Base-by-base conservation (phyloP, 495 filamentous ascomycete genomes). In the Neurospora sublineolata region DNA sequence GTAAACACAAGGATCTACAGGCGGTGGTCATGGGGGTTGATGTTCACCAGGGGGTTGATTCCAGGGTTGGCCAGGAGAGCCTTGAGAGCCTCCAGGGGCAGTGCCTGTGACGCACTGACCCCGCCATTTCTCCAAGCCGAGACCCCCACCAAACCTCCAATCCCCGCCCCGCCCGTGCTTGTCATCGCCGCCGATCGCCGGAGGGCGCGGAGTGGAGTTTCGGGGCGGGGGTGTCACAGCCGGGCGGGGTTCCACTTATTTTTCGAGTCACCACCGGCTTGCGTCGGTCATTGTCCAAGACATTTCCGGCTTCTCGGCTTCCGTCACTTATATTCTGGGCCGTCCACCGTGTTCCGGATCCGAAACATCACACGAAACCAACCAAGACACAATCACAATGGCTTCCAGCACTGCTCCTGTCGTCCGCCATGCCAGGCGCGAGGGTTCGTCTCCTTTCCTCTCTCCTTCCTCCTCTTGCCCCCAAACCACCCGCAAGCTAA, bases 391-490 rank as follows among this genome's bases (percentile, higher is more conserved):
- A 52, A 27, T 2, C 30, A 67, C 39, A 72, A 78, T 79, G 77
- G 52, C 77, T 5, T 68, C 76, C 27, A 27, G 37, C 1, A 14
- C 33, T 4, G 9, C 41, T 20, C 44, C 75, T 20, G 74, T 58
- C 16, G 73, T 82, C 69, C 79, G 80, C 52, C 79, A 82, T 40
- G 80, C 80, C 0, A 70, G 74, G n/a, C 76, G 79, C 23, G 78
- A 80, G 78, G 75, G 79, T 79, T 30, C 38, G 8, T 11, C 30
- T 16, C 42, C 1, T 69, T 37, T 11, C 3, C 16, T 20, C 30
- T 67, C 14, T 36, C 16, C 33, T 38, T 16, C 41, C 41, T 44
- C 20, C 27, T 52, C 16, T 44, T 40, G 30, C n/a, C 7, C 7
- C 44, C 68, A 70, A 30, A 30, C 30, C 30, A n/a, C n/a, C n/a